Percentiles rank a stretch among this genome's conserved stretches.
These are phyloP conservation scores for Lizonia empirigonia DNA, from an alignment of 2,329 filamentous ascomycete species.

Conservation along the genomic window DNA sequence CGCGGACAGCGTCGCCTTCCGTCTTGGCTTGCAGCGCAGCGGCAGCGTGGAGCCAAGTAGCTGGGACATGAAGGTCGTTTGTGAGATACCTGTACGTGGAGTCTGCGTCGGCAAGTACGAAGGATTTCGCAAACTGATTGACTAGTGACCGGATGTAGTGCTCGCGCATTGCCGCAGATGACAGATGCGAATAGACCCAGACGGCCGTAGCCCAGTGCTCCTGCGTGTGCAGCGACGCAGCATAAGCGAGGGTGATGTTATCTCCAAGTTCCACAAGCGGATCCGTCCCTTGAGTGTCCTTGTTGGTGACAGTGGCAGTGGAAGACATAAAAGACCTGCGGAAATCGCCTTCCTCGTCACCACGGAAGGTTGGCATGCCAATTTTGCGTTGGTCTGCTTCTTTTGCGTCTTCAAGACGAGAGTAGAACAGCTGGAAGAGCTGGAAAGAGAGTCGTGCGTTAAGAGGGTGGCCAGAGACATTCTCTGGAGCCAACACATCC, in stretches of 20 bases:
- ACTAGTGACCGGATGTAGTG: slow-evolving; percentile 72
- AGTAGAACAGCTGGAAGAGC: slow-evolving; percentile 65
- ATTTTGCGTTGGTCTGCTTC: slow-evolving; percentile 38
- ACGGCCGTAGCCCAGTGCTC: slow-evolving; percentile 58
- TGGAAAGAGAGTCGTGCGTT: slow-evolving; percentile 84
- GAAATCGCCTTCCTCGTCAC: slow-evolving; percentile 20
- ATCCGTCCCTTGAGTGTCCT: slow-evolving; percentile 59
- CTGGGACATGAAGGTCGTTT: slow-evolving; percentile 71
- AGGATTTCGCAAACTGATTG: slow-evolving; percentile 64
- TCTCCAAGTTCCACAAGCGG: slow-evolving; percentile 63
- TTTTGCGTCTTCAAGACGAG: slow-evolving; percentile 31
- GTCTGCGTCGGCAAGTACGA: slow-evolving; percentile 64
- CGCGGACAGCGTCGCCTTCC: slow-evolving; percentile 64
- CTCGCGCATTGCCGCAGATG: slow-evolving; percentile 64
- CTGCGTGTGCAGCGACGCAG: slow-evolving; percentile 43
- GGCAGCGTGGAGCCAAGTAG: slow-evolving; percentile 83
- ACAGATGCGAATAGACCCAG: slow-evolving; percentile 81
- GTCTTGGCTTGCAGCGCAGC: slow-evolving; percentile 82
- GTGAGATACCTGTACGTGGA: slow-evolving; percentile 65
- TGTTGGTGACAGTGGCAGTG: slow-evolving; percentile 30
- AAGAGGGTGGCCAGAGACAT: slow-evolving; percentile 74
- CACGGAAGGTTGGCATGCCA: slow-evolving; percentile 39
- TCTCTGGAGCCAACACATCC: slow-evolving; percentile 75
- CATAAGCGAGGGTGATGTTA: slow-evolving; percentile 60
- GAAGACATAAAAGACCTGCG: slow-evolving; percentile 40